phyloP scores from a whole-genome alignment of 2,329 filamentous ascomycete genomes.

The Colletotrichum sp. region DNA sequence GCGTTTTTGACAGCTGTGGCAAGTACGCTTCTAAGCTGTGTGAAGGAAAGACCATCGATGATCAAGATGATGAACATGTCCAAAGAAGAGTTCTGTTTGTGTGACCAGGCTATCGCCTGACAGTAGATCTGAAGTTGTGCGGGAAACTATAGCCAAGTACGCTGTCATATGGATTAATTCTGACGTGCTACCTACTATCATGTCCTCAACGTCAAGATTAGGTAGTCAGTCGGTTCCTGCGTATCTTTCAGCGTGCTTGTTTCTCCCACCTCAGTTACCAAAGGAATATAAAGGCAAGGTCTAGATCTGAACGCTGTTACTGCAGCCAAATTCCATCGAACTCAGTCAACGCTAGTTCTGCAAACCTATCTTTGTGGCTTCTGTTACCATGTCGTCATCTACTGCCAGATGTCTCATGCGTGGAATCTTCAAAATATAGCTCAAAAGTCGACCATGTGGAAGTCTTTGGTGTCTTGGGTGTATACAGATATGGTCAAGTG shows the following conservation, averaged over 20 bases:
- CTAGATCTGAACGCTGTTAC: fast-evolving
- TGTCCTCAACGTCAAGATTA: no score
- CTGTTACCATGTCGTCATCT: fast-evolving
- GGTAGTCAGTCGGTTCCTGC: no score
- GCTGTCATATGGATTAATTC: fast-evolving
- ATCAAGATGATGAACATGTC: no score
- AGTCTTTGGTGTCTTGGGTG: neutral
- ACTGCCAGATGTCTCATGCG: neutral
- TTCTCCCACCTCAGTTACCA: neutral
- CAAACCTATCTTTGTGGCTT: fast-evolving
- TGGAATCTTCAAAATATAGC: fast-evolving
- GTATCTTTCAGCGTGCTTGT: fast-evolving
- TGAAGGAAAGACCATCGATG: no score
- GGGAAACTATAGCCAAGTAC: fast-evolving
- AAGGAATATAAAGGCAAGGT: fast-evolving
- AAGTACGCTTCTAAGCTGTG: no score
- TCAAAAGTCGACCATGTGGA: fast-evolving
- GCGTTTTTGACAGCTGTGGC: fast-evolving
- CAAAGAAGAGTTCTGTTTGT: no score
- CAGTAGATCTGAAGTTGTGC: no score
- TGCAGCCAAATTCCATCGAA: no score
- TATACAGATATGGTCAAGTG: neutral
- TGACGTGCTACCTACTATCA: fast-evolving
- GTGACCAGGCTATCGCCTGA: no score
- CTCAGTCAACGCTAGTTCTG: no score